A percentile compares a stretch with the other conserved stretches of the same genome.
phyloP scores from a whole-genome alignment of 2,329 filamentous ascomycete genomes.

The Zymoseptoria ardabiliae region DNA sequence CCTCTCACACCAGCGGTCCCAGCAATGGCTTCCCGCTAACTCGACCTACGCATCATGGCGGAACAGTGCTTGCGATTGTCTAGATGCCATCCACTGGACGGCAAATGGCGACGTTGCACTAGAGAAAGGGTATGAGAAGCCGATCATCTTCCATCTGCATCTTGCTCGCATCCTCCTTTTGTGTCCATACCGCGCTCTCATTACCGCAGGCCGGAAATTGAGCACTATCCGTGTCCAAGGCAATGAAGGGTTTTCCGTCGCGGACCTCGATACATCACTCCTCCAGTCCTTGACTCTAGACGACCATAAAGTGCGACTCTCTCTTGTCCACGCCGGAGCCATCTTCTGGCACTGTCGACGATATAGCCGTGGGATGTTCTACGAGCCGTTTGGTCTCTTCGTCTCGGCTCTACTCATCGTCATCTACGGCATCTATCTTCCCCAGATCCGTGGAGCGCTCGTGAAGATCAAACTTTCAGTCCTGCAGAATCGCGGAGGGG shows the following conservation, averaged over 20 bases:
- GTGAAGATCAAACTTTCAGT: constrained; percentile 2
- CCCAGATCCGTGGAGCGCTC: constrained; percentile 3
- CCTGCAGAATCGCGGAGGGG: background rate
- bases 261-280: constrained; percentile 7
- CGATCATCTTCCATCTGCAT: constrained; percentile 9
- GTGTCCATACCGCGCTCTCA: constrained; percentile 8
- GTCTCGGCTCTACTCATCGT: constrained; percentile 8
- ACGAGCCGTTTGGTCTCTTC: constrained; percentile 10
- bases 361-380: constrained; percentile 7
- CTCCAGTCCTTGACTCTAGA: constrained; percentile 11
- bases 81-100: constrained; percentile 11
- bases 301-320: constrained; percentile 11
- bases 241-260: background rate
- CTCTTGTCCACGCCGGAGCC: constrained; percentile 11
- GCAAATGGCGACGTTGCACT: constrained; percentile 9
- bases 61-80: constrained; percentile 12
- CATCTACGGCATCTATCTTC: constrained; percentile 11
- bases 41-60: constrained; percentile 6
- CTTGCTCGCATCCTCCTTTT: constrained; percentile 9
- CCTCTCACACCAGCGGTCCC: background rate
- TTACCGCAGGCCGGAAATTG: constrained; percentile 2
- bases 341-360: constrained; percentile 13
- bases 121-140: constrained; percentile 7
- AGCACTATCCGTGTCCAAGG: background rate
- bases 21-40: constrained; percentile 7